phyloP scores from a whole-genome alignment of 352 stramenopile genomes.

The Pythium folliculosum region DNA sequence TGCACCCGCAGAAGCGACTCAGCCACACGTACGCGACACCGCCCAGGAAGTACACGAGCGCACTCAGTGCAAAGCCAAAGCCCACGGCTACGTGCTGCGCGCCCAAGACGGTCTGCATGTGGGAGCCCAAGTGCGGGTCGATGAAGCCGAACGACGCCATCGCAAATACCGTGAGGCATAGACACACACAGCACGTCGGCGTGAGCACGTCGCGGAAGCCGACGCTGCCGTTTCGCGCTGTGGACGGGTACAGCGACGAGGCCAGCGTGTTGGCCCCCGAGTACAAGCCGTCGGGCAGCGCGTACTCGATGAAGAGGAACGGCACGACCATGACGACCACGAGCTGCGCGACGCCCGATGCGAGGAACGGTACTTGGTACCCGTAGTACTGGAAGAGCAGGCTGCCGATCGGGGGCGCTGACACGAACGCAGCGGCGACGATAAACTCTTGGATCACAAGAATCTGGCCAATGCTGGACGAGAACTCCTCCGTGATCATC shows the following conservation, averaged over 20 bases:
- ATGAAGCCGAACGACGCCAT: slow-evolving; percentile 80
- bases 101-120: slow-evolving; percentile 60
- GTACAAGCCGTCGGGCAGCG: slow-evolving; percentile 63
- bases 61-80: slow-evolving; percentile 62
- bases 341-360: slow-evolving; percentile 59
- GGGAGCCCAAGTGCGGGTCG: slow-evolving; percentile 61
- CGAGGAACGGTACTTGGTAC: slow-evolving; percentile 61
- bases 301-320: slow-evolving; percentile 79
- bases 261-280: slow-evolving; percentile 21
- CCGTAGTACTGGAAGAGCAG: slow-evolving; percentile 55
- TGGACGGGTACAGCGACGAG: slow-evolving; percentile 30
- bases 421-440: slow-evolving; percentile 67
- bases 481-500: slow-evolving; percentile 72
- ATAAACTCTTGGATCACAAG: slow-evolving; percentile 68
- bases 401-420: slow-evolving; percentile 57
- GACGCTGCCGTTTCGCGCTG: slow-evolving; percentile 27
- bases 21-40: slow-evolving; percentile 60
- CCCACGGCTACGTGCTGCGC: slow-evolving; percentile 63
- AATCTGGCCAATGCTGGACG: slow-evolving; percentile 47
- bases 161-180: slow-evolving; percentile 50
- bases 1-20: slow-evolving; percentile 58
- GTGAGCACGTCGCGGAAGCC: slow-evolving; percentile 57
- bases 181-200: slow-evolving; percentile 50
- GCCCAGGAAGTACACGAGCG: slow-evolving; percentile 69
- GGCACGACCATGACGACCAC: slow-evolving; percentile 62